Evolutionary conservation across 768 basidiomycete genomes (phyloP).

Genomic region (Fomitopsis serialis): DNA sequence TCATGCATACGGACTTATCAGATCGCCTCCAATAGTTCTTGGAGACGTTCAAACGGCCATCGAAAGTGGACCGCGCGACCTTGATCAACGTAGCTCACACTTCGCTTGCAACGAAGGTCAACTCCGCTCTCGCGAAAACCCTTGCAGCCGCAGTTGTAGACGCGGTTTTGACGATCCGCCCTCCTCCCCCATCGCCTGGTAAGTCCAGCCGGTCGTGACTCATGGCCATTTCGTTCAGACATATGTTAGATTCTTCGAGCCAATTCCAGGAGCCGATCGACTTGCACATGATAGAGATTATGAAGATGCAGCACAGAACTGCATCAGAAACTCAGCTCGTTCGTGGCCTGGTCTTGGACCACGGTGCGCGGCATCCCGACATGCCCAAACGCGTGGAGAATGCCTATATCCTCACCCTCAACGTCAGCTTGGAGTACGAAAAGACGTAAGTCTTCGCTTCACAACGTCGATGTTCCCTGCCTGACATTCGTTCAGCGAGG

Average conservation of each 20-base stretch:
- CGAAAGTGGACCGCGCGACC: conserved; percentile 81
- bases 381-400: conserved; percentile 99
- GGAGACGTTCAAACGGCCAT: conserved; percentile 78
- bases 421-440: conserved; percentile 97
- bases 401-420: conserved; percentile 90
- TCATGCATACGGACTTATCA: conserved; percentile 5
- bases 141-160: conserved; percentile 93
- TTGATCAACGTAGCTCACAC: conserved; percentile 92
- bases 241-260: conserved; percentile 47
- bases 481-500: conserved; percentile 59
- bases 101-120: conserved; percentile 93
- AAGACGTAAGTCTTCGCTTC: conserved; percentile 76
- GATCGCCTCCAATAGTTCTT: conserved; percentile 65
- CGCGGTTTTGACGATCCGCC: conserved; percentile 85
- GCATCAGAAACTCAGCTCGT: conserved; percentile 96
- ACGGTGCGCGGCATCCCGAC: conserved; percentile 95
- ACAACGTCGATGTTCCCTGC: conserved; percentile 9
- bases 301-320: conserved; percentile 99
- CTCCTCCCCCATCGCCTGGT: conserved; percentile 60
- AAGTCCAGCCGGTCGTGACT: conserved; percentile 15
- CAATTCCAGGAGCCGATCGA: conserved; percentile 89
- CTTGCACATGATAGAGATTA: conserved; percentile 98
- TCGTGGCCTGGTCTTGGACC: conserved; percentile 93
- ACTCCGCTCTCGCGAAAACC: conserved; percentile 72
- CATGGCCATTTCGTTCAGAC: conserved; percentile 15